phyloP scores from a whole-genome alignment of 257 asterid species.

The Linderniella brevidens region DNA sequence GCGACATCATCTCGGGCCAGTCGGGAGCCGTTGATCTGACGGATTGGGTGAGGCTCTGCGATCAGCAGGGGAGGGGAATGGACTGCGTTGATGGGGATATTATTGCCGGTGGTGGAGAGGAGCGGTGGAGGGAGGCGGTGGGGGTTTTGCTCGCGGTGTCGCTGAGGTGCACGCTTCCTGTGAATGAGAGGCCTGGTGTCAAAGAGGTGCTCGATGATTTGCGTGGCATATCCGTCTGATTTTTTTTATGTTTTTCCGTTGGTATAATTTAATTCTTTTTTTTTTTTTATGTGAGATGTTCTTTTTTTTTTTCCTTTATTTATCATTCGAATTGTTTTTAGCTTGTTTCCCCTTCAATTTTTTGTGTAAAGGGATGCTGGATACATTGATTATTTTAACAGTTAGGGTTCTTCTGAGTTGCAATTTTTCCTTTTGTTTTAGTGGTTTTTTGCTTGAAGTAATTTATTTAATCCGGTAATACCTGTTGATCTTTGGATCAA shows the following conservation, averaged over 20 bases:
- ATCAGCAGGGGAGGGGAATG: constrained; percentile 76
- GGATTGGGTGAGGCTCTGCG: constrained; percentile 84
- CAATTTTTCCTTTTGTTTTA: too few species aligned
- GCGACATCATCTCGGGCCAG: constrained; percentile 87
- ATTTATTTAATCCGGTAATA: too few species aligned
- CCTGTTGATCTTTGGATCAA: too few species aligned
- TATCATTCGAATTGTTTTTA: too few species aligned
- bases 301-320: too few species aligned
- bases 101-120: constrained; percentile 71
- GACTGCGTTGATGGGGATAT: constrained; percentile 87
- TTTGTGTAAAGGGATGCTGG: too few species aligned
- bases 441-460: too few species aligned
- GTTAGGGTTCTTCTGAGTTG: too few species aligned
- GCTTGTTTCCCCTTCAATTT: too few species aligned
- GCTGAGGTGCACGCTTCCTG: constrained; percentile 73
- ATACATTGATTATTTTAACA: too few species aligned
- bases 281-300: not conserved
- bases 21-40: constrained; percentile 94
- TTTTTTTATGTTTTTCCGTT: constrained; percentile 32
- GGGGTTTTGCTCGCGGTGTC: constrained; percentile 71
- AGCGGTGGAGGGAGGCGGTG: constrained; percentile 56
- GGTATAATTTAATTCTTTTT: too few species aligned
- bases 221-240: constrained; percentile 52
- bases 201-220: constrained; percentile 62
- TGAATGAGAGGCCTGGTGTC: constrained; percentile 78